A percentile compares a stretch with the other conserved stretches of the same genome.
Evolutionary conservation across 345 rosid genomes (phyloP).

Genomic region (Rhodomyrtus tomentosa): DNA sequence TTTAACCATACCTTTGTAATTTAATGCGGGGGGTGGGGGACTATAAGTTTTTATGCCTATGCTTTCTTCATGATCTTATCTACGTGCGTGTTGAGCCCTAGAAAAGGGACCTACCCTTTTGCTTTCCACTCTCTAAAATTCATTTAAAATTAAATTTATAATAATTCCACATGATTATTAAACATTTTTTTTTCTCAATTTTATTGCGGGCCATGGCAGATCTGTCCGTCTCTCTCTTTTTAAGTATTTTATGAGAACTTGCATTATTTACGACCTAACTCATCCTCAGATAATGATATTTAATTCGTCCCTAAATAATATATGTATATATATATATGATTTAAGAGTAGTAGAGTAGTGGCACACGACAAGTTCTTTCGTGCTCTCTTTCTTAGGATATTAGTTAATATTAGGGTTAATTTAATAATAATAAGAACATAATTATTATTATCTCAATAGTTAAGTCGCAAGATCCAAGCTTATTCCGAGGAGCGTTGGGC

Average conservation of each 20-base stretch:
- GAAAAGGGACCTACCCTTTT: not conserved
- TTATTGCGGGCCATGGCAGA: not conserved
- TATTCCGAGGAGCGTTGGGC: not conserved
- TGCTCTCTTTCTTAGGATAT: not conserved
- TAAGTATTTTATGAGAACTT: not conserved
- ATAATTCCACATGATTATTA: not conserved
- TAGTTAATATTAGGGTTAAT: not conserved
- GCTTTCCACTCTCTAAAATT: not conserved
- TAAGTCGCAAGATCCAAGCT: conserved; percentile 29
- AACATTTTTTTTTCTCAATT: not conserved
- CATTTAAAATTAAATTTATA: too few species aligned
- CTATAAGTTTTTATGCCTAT: not conserved
- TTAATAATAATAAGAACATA: not conserved
- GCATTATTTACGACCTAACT: conserved; percentile 22
- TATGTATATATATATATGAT: too few species aligned
- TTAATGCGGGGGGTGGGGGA: not conserved
- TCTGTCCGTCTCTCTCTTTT: too few species aligned
- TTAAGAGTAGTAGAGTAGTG: conserved; percentile 9
- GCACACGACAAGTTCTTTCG: conserved; percentile 10
- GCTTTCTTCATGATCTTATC: not conserved
- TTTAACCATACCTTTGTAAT: not conserved
- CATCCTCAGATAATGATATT: not conserved
- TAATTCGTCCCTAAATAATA: not conserved
- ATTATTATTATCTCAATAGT: not conserved
- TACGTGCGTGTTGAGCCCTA: not conserved